These are phyloP conservation scores for Ceratocystis ficicola DNA, from an alignment of 2,329 filamentous ascomycete genomes.

Conservation along the genomic window DNA sequence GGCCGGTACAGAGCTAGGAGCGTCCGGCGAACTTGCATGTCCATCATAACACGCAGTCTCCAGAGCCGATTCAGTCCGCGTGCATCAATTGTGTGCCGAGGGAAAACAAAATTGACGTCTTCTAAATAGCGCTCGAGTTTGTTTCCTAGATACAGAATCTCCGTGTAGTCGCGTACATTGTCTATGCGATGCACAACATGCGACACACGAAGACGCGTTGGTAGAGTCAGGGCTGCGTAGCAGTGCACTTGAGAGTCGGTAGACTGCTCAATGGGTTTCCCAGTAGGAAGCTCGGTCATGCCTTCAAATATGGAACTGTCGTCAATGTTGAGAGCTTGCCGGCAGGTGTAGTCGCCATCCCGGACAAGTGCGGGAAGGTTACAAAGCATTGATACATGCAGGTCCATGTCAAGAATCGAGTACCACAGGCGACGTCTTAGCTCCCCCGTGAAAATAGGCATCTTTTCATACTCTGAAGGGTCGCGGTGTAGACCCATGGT, in stretches of 20 bases:
- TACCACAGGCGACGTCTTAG: conserved; percentile 44
- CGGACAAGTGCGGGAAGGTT: conserved; percentile 41
- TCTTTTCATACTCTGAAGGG: conserved; percentile 41
- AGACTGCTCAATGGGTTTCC: conserved; percentile 40
- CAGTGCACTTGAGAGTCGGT: conserved; percentile 44
- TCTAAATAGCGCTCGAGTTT: conserved; percentile 43
- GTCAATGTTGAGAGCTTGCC: conserved; percentile 42
- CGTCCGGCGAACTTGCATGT: conserved; percentile 43
- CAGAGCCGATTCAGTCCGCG: conserved; percentile 39
- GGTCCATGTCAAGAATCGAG: conserved; percentile 44
- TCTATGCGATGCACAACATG: conserved; percentile 42
- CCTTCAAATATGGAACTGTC: conserved; percentile 39
- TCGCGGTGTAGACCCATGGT: conserved; percentile 48
- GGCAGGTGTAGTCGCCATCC: conserved; percentile 43
- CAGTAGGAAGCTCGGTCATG: conserved; percentile 38
- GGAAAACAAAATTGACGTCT: conserved; percentile 43
- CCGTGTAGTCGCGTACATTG: conserved; percentile 40
- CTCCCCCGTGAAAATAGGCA: conserved; percentile 42
- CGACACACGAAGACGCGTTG: conserved; percentile 38
- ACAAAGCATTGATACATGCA: conserved; percentile 42
- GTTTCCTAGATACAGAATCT: conserved; percentile 42
- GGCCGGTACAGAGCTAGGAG: conserved; percentile 43
- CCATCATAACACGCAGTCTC: conserved; percentile 40
- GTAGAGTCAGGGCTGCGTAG: conserved; percentile 41
- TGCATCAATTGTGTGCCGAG: conserved; percentile 35